Conservation (phyloP, 176 grass and related monocot genomes). For the Oryza rufipogon region DNA sequence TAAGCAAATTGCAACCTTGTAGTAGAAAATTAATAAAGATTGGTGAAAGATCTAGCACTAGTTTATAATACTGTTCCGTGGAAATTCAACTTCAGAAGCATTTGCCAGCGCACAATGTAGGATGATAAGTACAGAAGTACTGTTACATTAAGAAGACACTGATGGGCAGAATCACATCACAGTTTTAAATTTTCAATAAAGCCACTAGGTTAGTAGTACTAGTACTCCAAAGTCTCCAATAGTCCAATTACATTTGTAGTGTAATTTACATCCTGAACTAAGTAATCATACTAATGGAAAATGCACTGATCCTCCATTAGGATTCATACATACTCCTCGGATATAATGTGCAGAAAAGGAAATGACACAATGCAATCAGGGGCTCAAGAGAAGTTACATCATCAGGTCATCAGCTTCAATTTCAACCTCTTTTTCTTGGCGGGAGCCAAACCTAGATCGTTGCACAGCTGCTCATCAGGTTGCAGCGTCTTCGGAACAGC, state of each 20-base stretch:
- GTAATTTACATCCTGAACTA: not conserved
- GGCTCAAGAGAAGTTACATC: not conserved
- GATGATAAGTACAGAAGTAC: not conserved
- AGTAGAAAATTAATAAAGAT: not conserved
- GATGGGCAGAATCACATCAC: not conserved
- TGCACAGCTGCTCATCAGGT: slow-evolving; percentile 68
- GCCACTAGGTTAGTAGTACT: not conserved
- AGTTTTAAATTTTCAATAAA: not conserved
- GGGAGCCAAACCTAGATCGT: slow-evolving; percentile 66
- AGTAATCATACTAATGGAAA: not conserved
- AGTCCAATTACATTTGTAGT: slow-evolving; percentile 17
- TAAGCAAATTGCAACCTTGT: not conserved
- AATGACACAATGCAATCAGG: not conserved
- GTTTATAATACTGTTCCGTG: not conserved
- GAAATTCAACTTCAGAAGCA: not conserved
- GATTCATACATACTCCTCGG: slow-evolving; percentile 6
- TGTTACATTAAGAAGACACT: not conserved
- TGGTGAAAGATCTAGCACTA: not conserved
- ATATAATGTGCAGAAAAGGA: slow-evolving; percentile 28
- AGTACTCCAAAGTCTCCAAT: too few relatives aligned
- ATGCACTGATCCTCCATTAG: not conserved
- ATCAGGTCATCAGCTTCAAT: slow-evolving; percentile 41
- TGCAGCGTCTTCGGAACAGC: slow-evolving; percentile 76
- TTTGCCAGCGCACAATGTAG: not conserved
- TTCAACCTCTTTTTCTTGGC: slow-evolving; percentile 34